phyloP scores from a whole-genome alignment of 805 yeast species.

The Starmera amethionina region DNA sequence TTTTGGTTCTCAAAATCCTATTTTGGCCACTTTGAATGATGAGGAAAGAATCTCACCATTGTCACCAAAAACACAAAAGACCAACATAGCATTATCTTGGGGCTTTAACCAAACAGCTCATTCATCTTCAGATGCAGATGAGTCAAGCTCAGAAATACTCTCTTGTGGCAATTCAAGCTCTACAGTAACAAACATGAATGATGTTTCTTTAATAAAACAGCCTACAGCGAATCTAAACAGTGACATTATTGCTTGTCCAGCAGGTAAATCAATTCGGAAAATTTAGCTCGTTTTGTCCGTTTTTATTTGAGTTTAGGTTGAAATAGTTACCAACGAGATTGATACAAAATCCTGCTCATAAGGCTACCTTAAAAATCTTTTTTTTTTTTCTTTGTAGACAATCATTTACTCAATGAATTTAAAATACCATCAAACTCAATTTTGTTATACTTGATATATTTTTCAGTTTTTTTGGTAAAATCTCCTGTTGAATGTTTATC shows the following conservation, averaged over 20 bases:
- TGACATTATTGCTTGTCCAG: background rate
- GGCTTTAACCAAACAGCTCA: too few species aligned
- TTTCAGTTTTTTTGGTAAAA: slow-evolving; percentile 58
- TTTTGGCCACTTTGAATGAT: too few species aligned
- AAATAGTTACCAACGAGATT: too few species aligned
- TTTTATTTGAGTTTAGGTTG: too few species aligned
- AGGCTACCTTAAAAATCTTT: too few species aligned
- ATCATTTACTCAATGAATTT: slow-evolving; percentile 19
- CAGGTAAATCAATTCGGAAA: background rate
- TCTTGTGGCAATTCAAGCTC: background rate
- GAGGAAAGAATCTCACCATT: background rate
- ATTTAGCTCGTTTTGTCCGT: background rate
- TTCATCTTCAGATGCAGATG: too few species aligned
- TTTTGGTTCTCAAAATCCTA: too few species aligned
- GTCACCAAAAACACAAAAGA: background rate
- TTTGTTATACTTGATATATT: slow-evolving; percentile 60
- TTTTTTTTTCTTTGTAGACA: too few species aligned
- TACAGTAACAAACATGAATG: slow-evolving; percentile 1
- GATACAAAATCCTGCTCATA: too few species aligned
- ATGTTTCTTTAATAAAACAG: background rate
- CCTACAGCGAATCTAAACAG: background rate
- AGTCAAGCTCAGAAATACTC: too few species aligned
- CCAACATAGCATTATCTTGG: background rate
- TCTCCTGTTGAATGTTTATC: slow-evolving; percentile 66
- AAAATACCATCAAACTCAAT: slow-evolving; percentile 30